A percentile compares a stretch with the other conserved stretches of the same genome.
phyloP scores from a whole-genome alignment of 2,329 filamentous ascomycete species.

The Trichophaea hybrida region DNA sequence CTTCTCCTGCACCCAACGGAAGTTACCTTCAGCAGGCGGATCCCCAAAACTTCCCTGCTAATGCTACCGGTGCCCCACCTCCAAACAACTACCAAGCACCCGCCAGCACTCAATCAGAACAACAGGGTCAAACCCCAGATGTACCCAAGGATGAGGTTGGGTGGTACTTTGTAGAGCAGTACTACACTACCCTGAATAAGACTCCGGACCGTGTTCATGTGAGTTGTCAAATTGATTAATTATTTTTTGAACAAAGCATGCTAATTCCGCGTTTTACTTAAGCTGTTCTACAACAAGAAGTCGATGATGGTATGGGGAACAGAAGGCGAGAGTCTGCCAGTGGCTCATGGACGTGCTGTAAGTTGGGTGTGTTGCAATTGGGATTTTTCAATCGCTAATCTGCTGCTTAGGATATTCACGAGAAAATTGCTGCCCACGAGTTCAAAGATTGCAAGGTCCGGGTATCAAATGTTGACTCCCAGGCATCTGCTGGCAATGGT shows the following conservation, averaged over 20 bases:
- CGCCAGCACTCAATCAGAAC: slow-evolving; percentile 27
- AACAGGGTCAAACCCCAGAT: slow-evolving; percentile 31
- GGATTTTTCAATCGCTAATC: not conserved
- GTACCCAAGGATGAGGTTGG: slow-evolving; percentile 77
- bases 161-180: slow-evolving; percentile 99
- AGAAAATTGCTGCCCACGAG: slow-evolving; percentile 81
- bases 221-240: slow-evolving; percentile 25
- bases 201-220: slow-evolving; percentile 79
- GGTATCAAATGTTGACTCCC: slow-evolving; percentile 93
- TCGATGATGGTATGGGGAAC: slow-evolving; percentile 89
- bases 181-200: slow-evolving; percentile 95
- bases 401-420: slow-evolving; percentile 62
- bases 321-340: slow-evolving; percentile 75
- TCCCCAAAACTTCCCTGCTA: slow-evolving; percentile 17
- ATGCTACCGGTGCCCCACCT: slow-evolving; percentile 10
- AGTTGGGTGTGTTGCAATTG: slow-evolving; percentile 30
- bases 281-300: slow-evolving; percentile 82
- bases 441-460: slow-evolving; percentile 98
- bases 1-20: slow-evolving; percentile 24
- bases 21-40: slow-evolving; percentile 22
- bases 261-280: slow-evolving; percentile 24
- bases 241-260: not conserved
- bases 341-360: slow-evolving; percentile 79
- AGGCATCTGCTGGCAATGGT: slow-evolving; percentile 68
- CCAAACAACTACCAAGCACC: slow-evolving; percentile 30